Base-by-base conservation (phyloP, 169 alveolate genomes). In the Cytauxzoon felis region DNA sequence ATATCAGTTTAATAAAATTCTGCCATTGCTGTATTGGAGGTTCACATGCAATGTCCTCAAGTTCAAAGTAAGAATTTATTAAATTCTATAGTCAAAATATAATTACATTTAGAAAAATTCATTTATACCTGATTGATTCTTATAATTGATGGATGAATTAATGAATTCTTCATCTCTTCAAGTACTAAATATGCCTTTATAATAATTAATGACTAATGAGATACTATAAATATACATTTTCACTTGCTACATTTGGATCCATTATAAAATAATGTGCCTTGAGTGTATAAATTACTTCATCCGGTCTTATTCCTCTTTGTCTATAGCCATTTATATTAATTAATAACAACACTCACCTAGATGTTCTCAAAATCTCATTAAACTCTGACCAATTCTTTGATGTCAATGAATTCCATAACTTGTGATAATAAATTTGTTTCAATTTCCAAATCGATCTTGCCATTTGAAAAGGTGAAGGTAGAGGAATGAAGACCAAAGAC, bases 141-240 rank as follows among this genome's bases (percentile, higher is more conserved):
- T 11, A 88, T 75, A 9, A 88, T 81, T 24, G 91, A 79, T 7
- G 93, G 93, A 50, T 86, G 91, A 68, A 86, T 80, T 33, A 59
- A 61, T 4, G 90, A 78, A 64, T 67, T 49, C 79, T 88, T 88
- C 93, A 88, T 88, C 76, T 88, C 93, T 81, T 88, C 93, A 32
- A 88, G 41, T 3, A 88, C 92, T 5, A 88, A 53, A 45, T 78
- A 80, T n/a, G 90, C 83, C 93, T 88, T 71, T 13, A 18, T 19
- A 57, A 24, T 16, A 21, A 36, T 40, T 65, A 34, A 73, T 29
- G 30, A 24, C 5, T 26, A 1, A 9, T 52, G 73, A 19, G 11
- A 11, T n/a, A 1, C 47, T 3, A 23, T 23, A 1, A 29, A 66
- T 79, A 33, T 51, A 86, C 93, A 50, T 78, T 64, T 61, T 84